Conservation (phyloP, 768 basidiomycete species). For the Boletus coccyginus region DNA sequence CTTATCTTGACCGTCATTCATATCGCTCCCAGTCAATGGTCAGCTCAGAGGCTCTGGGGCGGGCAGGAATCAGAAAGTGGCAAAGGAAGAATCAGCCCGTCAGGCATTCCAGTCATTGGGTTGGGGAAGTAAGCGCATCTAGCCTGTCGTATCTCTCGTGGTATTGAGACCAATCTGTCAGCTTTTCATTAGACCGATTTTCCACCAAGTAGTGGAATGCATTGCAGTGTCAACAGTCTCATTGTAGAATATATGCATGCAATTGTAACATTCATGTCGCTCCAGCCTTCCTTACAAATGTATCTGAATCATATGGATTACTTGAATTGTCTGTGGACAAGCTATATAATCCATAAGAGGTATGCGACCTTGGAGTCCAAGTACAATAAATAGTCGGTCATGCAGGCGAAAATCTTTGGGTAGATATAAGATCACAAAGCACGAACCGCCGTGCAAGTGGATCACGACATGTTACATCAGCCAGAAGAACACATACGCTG, state of each 20-base stretch:
- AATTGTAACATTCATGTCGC: conserved; percentile 1
- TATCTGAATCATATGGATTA: not conserved
- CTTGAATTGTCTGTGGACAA: not conserved
- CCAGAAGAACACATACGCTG: conserved; percentile 60
- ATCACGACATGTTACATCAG: conserved; percentile 24
- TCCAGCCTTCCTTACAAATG: not conserved
- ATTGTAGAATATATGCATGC: not conserved
- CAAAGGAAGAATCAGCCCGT: conserved; percentile 67
- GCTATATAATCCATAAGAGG: not conserved
- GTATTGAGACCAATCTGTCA: conserved; percentile 9
- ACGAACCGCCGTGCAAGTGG: not conserved
- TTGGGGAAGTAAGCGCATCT: conserved; percentile 40
- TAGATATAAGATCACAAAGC: not conserved
- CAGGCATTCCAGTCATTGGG: conserved; percentile 52
- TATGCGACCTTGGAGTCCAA: not conserved
- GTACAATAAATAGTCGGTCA: not conserved
- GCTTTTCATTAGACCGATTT: conserved; percentile 6
- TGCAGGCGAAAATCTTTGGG: not conserved
- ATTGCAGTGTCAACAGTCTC: not conserved
- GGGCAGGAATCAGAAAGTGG: conserved; percentile 62
- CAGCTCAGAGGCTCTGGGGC: conserved; percentile 46
- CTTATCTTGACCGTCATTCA: not conserved
- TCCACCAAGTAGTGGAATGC: not conserved
- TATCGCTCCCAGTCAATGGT: conserved; percentile 44
- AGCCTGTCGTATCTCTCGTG: not conserved